Conservation (phyloP, 208 protist genomes). For the Crithidia brevicula region DNA sequence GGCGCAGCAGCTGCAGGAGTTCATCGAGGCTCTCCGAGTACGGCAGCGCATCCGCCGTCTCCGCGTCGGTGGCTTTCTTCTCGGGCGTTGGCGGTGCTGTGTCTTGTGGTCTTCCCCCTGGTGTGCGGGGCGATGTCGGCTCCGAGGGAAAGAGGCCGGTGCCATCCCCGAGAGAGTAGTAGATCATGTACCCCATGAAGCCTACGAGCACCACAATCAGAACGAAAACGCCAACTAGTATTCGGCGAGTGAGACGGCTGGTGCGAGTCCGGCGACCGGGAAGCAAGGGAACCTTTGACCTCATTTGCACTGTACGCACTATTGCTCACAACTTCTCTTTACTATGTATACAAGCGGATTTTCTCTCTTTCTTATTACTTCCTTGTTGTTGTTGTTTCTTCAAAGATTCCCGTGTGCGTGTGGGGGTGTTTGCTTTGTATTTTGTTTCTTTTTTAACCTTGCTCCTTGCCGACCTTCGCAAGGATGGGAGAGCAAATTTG, state of each 20-base stretch:
- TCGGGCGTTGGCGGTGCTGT: neutral
- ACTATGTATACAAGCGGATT: too few species aligned
- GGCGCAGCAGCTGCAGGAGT: constrained; percentile 16
- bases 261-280: constrained; percentile 14
- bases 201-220: neutral
- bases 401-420: too few species aligned
- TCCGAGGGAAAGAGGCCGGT: neutral
- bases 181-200: neutral
- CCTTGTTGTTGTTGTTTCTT: too few species aligned
- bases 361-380: too few species aligned
- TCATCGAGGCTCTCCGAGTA: constrained; percentile 29
- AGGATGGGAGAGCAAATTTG: too few species aligned
- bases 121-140: neutral
- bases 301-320: too few species aligned
- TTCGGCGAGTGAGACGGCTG: neutral
- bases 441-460: too few species aligned
- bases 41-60: neutral
- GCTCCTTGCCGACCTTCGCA: too few species aligned
- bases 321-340: too few species aligned
- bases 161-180: constrained; percentile 5
- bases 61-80: neutral
- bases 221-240: neutral
- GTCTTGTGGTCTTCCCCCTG: neutral
- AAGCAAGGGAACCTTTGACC: neutral
- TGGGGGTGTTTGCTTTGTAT: too few species aligned